These are phyloP conservation scores for Chlamydomonas reinhardtii DNA, from an alignment of 163 green algal species.

Conservation along the genomic window DNA sequence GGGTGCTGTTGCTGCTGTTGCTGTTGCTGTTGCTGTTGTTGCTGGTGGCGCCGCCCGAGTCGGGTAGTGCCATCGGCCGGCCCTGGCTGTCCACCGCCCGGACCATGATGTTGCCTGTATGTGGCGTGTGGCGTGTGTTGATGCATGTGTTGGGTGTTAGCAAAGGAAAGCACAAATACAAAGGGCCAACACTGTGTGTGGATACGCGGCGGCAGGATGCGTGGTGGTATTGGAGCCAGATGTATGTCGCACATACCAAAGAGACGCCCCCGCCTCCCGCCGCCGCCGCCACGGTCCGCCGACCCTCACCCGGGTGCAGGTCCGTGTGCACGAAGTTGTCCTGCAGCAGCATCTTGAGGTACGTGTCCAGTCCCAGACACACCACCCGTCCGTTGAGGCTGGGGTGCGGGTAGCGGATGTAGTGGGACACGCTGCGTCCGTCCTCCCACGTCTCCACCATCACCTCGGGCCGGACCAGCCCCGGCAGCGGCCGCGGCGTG, in stretches of 20 bases:
- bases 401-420: constrained; percentile 59
- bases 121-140: too few relatives aligned
- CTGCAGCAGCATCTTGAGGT: constrained; percentile 86
- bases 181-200: too few relatives aligned
- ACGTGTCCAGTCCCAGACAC: constrained; percentile 81
- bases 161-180: too few relatives aligned
- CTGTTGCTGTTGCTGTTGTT: too few relatives aligned
- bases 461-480: constrained; percentile 76
- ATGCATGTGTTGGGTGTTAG: too few relatives aligned
- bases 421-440: constrained; percentile 68
- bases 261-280: too few relatives aligned
- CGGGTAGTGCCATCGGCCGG: not conserved
- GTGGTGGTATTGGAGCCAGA: too few relatives aligned
- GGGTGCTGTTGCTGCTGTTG: too few relatives aligned
- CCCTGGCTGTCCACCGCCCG: constrained; percentile 42
- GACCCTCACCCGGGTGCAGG: constrained; percentile 72
- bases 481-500: constrained; percentile 70
- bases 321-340: constrained; percentile 71
- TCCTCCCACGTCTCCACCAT: constrained; percentile 92
- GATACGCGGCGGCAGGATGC: too few relatives aligned
- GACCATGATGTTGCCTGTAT: constrained; percentile 81
- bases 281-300: not conserved
- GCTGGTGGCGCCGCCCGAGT: too few relatives aligned
- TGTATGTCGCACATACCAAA: too few relatives aligned
- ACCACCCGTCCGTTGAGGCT: constrained; percentile 78